These are phyloP conservation scores for Vigna angularis DNA, from an alignment of 306 rosid species.

Conservation along the genomic window DNA sequence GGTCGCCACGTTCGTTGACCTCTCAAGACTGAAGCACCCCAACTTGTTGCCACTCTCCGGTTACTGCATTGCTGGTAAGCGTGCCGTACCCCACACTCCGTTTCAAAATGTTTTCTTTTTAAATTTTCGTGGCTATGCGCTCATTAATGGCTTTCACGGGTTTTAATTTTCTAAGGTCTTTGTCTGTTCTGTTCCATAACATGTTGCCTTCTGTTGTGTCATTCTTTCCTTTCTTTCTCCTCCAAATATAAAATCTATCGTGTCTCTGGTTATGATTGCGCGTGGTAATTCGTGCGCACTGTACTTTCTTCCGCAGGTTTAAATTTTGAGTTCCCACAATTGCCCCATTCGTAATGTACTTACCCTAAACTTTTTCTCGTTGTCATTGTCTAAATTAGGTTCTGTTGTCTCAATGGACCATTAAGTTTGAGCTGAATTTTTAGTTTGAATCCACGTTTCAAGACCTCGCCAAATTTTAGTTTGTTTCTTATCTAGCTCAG, in stretches of 20 bases:
- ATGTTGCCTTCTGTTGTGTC: slow-evolving; percentile 32
- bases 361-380: not conserved
- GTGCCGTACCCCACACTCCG: slow-evolving; percentile 19
- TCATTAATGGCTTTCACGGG: slow-evolving; percentile 61
- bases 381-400: not conserved
- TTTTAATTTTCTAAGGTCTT: slow-evolving; percentile 39
- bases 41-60: slow-evolving; percentile 87
- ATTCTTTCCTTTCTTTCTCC: not conserved
- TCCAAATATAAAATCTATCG: slow-evolving; percentile 40
- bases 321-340: slow-evolving; percentile 1
- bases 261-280: slow-evolving; percentile 28
- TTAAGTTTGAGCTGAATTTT: not conserved
- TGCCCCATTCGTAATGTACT: slow-evolving; percentile 2
- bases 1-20: slow-evolving; percentile 62
- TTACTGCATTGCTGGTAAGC: slow-evolving; percentile 93
- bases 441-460: not conserved
- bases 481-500: too few relatives aligned
- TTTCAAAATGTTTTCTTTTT: not conserved
- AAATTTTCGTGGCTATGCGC: slow-evolving; percentile 1
- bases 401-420: not conserved
- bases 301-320: slow-evolving; percentile 32
- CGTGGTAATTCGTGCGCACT: slow-evolving; percentile 38
- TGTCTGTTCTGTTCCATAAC: slow-evolving; percentile 39
- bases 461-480: too few relatives aligned
- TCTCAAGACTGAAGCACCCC: slow-evolving; percentile 77